These are phyloP conservation scores for Bipolaris zeicola DNA, from an alignment of 2,329 filamentous ascomycete species.

Conservation along the genomic window DNA sequence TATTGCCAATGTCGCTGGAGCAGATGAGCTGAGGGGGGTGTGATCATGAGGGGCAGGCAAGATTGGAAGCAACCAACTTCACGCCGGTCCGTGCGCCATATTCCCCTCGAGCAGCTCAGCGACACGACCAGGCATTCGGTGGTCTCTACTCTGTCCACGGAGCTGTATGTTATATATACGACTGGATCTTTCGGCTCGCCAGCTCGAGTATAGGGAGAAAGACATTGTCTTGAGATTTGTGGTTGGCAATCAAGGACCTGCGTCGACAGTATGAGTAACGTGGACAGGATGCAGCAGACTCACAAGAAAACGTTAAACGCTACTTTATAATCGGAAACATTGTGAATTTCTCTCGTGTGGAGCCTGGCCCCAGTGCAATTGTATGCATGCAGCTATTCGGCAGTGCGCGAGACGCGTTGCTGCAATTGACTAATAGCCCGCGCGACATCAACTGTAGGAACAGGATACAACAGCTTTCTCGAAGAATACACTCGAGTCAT, in stretches of 20 bases:
- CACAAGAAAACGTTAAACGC: background rate
- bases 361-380: no score
- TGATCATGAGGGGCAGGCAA: background rate
- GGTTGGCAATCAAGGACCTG: background rate
- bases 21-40: background rate
- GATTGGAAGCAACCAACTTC: conserved; percentile 1
- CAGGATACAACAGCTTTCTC: background rate
- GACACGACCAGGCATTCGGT: background rate
- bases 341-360: background rate
- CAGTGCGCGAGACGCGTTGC: background rate
- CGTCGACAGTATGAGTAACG: background rate
- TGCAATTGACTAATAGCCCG: background rate
- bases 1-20: background rate
- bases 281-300: background rate
- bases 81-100: conserved; percentile 3
- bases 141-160: no score
- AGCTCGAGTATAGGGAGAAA: background rate
- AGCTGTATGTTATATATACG: background rate
- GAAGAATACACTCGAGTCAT: background rate
- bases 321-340: background rate
- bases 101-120: background rate
- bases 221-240: background rate
- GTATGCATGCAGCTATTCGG: background rate
- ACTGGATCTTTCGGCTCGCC: background rate
- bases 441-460: background rate